Base-by-base conservation (phyloP, 768 basidiomycete genomes). In the Melanogaster broomeanus region DNA sequence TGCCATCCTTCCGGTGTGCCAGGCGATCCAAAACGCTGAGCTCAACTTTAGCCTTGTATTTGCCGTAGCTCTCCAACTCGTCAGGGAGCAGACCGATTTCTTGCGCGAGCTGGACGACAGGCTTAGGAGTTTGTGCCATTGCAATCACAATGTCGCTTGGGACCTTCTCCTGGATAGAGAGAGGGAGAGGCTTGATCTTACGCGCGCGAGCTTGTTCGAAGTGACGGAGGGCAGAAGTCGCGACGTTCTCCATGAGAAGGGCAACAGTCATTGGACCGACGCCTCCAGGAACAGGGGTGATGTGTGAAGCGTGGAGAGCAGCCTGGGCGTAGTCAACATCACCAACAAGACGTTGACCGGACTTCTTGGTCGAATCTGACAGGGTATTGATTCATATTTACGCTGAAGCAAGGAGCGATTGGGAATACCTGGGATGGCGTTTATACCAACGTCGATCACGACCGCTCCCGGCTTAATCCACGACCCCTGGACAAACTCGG, bases 221-320 rank as follows among this genome's bases (percentile, higher is more conserved):
- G 45, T 84, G 78, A 45, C 90, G 84, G 68, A 90, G 81, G 21
- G 95, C 94, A 42, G 93, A 88, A 56, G 79, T 75, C 58, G 93
- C 74, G 2, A 95, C 96, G 72, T 98, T 99, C 64, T 85, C 81
- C 95, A 99, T 98, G 56, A 99, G 84, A 76, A 98, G 80, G 19
- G 97, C 97, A 51, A 99, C 97, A 13, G 97, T 99, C 95, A 98
- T 97, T n/a, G 97, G 97, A 12, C 97, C 97, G 46, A 99, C 97
- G 51, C 97, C 97, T 69, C 97, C 97, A 0, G 97, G 97, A 22
- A 99, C 97, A 19, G 97, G 97, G 0, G 97, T 99, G 62, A 99
- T 97, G 71, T 88, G 74, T 2, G 91, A 90, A 2, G 97, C 96
- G 52, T 88, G 83, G 40, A 74, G 64, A 22, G 81, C 72, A n/a